Evolutionary conservation across 768 basidiomycete species (phyloP), one percentile per base, ranked within the genome.

Genomic region (Boletus reticuloceps): DNA sequence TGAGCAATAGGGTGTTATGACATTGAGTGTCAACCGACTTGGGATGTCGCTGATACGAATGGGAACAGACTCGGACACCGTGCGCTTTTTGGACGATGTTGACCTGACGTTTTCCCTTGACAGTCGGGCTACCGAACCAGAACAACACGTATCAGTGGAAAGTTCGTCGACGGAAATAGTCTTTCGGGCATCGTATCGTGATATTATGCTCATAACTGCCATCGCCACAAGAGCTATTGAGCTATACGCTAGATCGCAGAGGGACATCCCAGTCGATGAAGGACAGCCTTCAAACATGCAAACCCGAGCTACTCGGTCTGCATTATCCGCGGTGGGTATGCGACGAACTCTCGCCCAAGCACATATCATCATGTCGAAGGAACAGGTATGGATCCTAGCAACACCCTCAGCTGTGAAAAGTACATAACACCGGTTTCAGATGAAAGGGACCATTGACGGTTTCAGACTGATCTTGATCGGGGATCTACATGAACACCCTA

Each of bases 21-120:
- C 94, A 2, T 74, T 98, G 52, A 93, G 82, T 36, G 75, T 98
- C 32, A 84, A 80, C 50, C 82, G 80, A 31, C 78, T 98, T 10
- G 97, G 97, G 20, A 98, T 99, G 96, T 97, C 94, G 4, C 77
- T 99, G 31, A 83, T 86, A 56, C 80, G 81, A 29, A 98, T 99
- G 94, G 91, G 91, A 59, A 80, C 81, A 59, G 77, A 83, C 44
- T 77, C 84, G 0, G 95, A 98, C 58, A 85, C 82, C 46, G 93
- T 95, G 47, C 84, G 92, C 44, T 94, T 99, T 74, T 77, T 99
- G 60, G 97, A 99, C 67, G 90, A 98, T 56, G 77, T 97, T 48
- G 92, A 97, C 68, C 64, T 96, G 45, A 90, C 93, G 0, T 77
- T 96, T 42, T 88, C 94, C 10, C 73, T 97, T 54, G 95, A 98